These are phyloP conservation scores for Yueomyces sp. DNA, from an alignment of 805 yeast species.

Conservation along the genomic window DNA sequence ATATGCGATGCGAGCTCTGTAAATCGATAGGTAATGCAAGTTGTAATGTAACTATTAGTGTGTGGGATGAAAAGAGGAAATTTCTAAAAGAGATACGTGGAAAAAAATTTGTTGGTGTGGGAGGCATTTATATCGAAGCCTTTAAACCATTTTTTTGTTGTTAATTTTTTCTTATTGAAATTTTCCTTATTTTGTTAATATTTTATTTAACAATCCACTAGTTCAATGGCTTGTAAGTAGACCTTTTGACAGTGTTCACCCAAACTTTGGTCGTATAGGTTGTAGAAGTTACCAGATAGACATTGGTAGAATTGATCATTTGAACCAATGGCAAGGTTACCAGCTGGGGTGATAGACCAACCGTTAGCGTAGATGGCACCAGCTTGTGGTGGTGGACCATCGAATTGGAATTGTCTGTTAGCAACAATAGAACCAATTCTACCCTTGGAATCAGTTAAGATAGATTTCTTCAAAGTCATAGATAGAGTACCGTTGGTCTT, in stretches of 20 bases:
- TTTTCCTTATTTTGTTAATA: no score
- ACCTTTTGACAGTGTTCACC: constrained; percentile 54
- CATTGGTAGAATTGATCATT: constrained; percentile 24
- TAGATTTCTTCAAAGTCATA: constrained; percentile 37
- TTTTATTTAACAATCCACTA: constrained; percentile 35
- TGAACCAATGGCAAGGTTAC: constrained; percentile 51
- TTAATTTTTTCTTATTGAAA: no score
- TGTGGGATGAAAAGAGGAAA: no score
- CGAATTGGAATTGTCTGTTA: constrained; percentile 47
- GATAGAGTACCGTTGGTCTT: constrained; percentile 37
- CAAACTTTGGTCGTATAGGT: constrained; percentile 52
- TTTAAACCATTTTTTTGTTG: no score
- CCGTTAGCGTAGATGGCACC: constrained; percentile 54
- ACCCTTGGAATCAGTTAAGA: constrained; percentile 45
- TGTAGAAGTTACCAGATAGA: constrained; percentile 58
- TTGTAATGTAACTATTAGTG: no score
- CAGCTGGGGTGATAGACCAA: constrained; percentile 43
- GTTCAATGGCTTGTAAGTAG: constrained; percentile 43
- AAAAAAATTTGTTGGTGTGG: no score
- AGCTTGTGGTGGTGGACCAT: no score
- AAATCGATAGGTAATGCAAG: no score
- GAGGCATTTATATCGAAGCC: no score
- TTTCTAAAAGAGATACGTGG: no score
- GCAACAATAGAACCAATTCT: constrained; percentile 73
- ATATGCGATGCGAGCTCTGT: no score